Conservation (phyloP, 257 asterid species). For the Galeopsis tetrahit region DNA sequence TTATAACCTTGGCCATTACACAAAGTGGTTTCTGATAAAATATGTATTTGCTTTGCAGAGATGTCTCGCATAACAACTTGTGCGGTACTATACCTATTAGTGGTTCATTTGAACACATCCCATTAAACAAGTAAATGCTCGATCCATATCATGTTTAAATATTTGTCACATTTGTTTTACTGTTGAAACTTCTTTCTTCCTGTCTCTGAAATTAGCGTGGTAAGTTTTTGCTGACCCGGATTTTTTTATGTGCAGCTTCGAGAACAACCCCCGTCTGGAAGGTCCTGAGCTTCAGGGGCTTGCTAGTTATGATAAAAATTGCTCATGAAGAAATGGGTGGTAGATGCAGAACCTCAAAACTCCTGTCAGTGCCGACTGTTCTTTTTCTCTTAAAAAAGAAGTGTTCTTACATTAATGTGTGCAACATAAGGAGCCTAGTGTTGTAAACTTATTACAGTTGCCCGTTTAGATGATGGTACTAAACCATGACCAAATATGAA, state of each 20-base stretch:
- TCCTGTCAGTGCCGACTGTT: conserved; percentile 27
- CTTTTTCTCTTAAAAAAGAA: conserved; percentile 19
- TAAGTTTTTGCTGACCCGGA: not conserved
- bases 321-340: conserved; percentile 50
- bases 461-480: conserved; percentile 31
- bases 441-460: conserved; percentile 30
- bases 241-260: conserved; percentile 53
- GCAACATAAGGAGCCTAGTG: conserved; percentile 36
- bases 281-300: conserved; percentile 89
- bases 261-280: conserved; percentile 81
- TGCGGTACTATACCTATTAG: conserved; percentile 77
- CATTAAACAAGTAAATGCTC: conserved; percentile 65
- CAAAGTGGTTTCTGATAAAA: conserved; percentile 16
- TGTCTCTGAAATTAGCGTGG: not conserved
- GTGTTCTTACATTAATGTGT: conserved; percentile 21
- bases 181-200: not conserved
- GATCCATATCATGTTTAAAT: not conserved
- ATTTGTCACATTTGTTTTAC: not conserved
- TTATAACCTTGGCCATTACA: not conserved
- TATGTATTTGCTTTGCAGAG: conserved; percentile 47
- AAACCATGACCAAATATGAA: conserved; percentile 4
- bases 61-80: conserved; percentile 72
- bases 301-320: conserved; percentile 78
- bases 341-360: conserved; percentile 28
- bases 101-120: conserved; percentile 83